phyloP scores from a whole-genome alignment of 2,329 filamentous ascomycete genomes.

The Alternaria gaisen region DNA sequence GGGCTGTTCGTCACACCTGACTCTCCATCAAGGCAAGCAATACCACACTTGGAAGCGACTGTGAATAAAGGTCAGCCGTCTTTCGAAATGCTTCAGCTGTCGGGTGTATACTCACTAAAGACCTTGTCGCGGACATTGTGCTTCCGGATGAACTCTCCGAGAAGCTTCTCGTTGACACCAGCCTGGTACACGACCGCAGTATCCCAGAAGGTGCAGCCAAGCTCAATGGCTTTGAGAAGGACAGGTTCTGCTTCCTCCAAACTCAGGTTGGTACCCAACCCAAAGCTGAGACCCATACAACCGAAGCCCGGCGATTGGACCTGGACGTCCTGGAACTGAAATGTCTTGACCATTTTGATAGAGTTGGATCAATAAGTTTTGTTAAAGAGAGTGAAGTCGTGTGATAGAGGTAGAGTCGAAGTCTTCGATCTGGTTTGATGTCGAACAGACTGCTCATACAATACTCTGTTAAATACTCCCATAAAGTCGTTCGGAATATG shows the following conservation, averaged over 20 bases:
- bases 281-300: conserved; percentile 62
- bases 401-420: background rate
- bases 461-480: background rate
- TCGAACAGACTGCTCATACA: background rate
- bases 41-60: conserved; percentile 40
- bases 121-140: conserved; percentile 37
- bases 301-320: conserved; percentile 63
- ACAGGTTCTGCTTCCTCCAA: conserved; percentile 60
- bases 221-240: conserved; percentile 58
- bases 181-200: conserved; percentile 38
- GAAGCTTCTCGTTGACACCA: conserved; percentile 40
- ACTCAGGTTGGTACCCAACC: conserved; percentile 56
- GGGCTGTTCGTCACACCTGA: conserved; percentile 50
- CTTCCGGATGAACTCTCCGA: conserved; percentile 40
- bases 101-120: conserved; percentile 19
- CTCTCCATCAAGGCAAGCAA: conserved; percentile 48
- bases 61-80: background rate
- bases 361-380: too few relatives aligned
- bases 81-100: background rate
- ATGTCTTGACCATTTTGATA: conserved; percentile 28
- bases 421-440: background rate
- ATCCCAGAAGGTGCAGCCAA: conserved; percentile 64
- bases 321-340: conserved; percentile 34
- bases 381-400: background rate
- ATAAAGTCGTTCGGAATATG: background rate